phyloP scores from a whole-genome alignment of 352 stramenopile genomes.

The Pythium sukuiense region DNA sequence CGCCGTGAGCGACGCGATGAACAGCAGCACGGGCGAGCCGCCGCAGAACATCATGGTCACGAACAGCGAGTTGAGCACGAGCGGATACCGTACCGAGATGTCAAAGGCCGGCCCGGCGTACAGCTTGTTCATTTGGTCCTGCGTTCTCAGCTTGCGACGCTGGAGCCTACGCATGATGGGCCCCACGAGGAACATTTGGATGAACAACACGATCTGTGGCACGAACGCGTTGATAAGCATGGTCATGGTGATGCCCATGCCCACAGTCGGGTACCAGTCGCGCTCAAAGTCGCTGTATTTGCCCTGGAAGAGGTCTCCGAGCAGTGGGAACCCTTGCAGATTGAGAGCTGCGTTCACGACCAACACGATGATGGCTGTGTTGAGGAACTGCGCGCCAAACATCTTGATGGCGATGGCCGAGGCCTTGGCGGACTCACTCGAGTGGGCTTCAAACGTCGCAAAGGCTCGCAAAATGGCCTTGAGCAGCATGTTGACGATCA shows the following conservation, averaged over 20 bases:
- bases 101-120: conserved; percentile 77
- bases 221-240: conserved; percentile 85
- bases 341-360: conserved; percentile 69
- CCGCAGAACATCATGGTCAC: conserved; percentile 84
- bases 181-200: conserved; percentile 60
- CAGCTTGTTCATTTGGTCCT: conserved; percentile 75
- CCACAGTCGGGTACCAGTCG: conserved; percentile 86
- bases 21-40: conserved; percentile 75
- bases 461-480: conserved; percentile 70
- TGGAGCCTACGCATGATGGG: conserved; percentile 49
- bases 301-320: conserved; percentile 66
- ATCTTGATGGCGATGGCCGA: conserved; percentile 75
- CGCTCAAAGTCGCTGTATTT: conserved; percentile 84
- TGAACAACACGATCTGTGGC: conserved; percentile 53
- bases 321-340: conserved; percentile 41
- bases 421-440: conserved; percentile 81
- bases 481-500: conserved; percentile 76
- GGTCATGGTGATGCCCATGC: conserved; percentile 83
- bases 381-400: conserved; percentile 83
- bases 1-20: conserved; percentile 65
- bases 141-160: conserved; percentile 55
- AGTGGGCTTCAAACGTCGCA: conserved; percentile 68
- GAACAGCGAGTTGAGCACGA: conserved; percentile 85
- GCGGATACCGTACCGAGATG: conserved; percentile 76
- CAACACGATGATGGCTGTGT: conserved; percentile 81